Evolutionary conservation across 352 stramenopile genomes (phyloP).

Genomic region (Phytophthora cryptogea): DNA sequence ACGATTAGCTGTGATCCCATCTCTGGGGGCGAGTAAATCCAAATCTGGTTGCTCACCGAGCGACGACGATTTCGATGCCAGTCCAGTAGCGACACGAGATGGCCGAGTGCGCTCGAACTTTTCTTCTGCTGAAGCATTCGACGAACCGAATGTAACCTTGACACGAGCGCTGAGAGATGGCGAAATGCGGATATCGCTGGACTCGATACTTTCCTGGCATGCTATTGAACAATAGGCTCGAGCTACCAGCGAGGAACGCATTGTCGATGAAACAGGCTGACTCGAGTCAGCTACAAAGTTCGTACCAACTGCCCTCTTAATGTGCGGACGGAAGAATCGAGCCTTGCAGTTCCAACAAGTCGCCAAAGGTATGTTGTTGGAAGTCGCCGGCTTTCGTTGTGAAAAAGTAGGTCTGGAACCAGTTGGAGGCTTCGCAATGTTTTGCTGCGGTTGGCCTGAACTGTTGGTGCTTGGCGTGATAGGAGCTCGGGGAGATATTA

Average conservation of each 20-base stretch:
- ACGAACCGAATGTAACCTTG: conserved; percentile 22
- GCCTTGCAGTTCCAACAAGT: conserved; percentile 73
- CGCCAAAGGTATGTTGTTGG: conserved; percentile 40
- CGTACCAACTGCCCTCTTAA: conserved; percentile 12
- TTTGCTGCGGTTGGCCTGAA: conserved; percentile 6
- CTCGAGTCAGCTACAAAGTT: neutral
- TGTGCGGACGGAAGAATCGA: conserved; percentile 48
- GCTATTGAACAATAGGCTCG: conserved; percentile 46
- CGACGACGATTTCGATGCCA: conserved; percentile 7
- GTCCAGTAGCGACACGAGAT: conserved; percentile 19
- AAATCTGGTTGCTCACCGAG: conserved; percentile 9
- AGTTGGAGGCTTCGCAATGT: conserved; percentile 9
- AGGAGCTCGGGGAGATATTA: conserved; percentile 35
- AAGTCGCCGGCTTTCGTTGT: conserved; percentile 33
- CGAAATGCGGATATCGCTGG: conserved; percentile 46
- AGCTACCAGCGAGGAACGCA: conserved; percentile 35
- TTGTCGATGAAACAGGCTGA: conserved; percentile 25
- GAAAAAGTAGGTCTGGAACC: conserved; percentile 18
- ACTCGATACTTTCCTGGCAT: conserved; percentile 45
- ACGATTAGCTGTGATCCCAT: conserved; percentile 11
- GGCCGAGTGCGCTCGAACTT: conserved; percentile 10
- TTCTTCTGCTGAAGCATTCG: conserved; percentile 8
- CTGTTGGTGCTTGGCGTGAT: neutral
- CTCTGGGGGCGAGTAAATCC: conserved; percentile 8
- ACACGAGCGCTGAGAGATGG: conserved; percentile 36